Base-by-base conservation (phyloP, 148 eudicot genomes). In the Silene latifolia region DNA sequence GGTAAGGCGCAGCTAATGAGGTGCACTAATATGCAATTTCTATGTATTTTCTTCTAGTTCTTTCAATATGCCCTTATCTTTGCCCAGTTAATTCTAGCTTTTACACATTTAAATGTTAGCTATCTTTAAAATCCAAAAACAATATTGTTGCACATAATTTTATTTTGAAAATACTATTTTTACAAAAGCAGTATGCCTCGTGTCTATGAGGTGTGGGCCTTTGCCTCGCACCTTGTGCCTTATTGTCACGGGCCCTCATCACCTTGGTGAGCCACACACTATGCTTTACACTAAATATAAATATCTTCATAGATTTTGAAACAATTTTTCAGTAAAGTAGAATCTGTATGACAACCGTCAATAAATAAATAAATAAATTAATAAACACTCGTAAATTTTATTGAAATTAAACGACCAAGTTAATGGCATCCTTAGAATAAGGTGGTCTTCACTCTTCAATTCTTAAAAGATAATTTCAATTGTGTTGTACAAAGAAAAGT, bases 381-480 rank as follows among this genome's bases (percentile, higher is more conserved):
- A 39, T 4, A 39, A 39, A 39, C 6, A 60, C 64, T 21, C 25
- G 56, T 12, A 13, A 51, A 51, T 15, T 51, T 51, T 51, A 15
- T 18, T 42, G 19, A 25, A 67, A 8, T 67, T 20, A n/a, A 9
- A 44, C 42, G 21, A 19, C 9, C 17, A 67, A 19, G 25, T 9
- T 19, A 44, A 42, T 67, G 54, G 56, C 24, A 19, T 67, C 29
- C 17, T 35, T 32, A 19, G 48, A 65, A 10, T 51, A 46, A 44
- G 14, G 56, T 19, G 29, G 71, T 67, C 71, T 44, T 46, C 68
- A 5, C 54, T 67, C 71, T 44, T 46, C 68, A 5, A 29, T 64
- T 14, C 8, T 27, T 66, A 35, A 29, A 65, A 6, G 3, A 29
- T 4, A 42, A n/a, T 19, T 58, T 58, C 24, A 58, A 58, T 6